A percentile compares a stretch with the other conserved stretches of the same genome.
Evolutionary conservation across 768 basidiomycete genomes (phyloP).

Genomic region (Boletus insuetus): DNA sequence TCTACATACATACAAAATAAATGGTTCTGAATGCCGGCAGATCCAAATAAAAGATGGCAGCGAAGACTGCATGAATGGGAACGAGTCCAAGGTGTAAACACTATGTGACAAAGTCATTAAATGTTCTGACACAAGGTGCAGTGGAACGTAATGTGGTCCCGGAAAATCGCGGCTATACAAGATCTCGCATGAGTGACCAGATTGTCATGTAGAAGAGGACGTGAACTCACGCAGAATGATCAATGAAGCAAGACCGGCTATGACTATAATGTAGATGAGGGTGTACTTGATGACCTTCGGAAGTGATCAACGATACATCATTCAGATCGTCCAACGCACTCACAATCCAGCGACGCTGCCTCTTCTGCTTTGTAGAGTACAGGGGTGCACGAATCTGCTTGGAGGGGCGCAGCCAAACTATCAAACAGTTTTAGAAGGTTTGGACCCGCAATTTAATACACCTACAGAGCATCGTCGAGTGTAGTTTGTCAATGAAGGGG

Average conservation of each 20-base stretch:
- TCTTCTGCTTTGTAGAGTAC: slow-evolving; percentile 92
- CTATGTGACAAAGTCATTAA: slow-evolving; percentile 44
- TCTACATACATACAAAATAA: slow-evolving; percentile 21
- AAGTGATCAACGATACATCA: slow-evolving; percentile 1
- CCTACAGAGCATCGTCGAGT: slow-evolving; percentile 92
- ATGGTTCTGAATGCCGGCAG: slow-evolving; percentile 21
- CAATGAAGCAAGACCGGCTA: slow-evolving; percentile 76
- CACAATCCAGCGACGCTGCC: slow-evolving; percentile 89
- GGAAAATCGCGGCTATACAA: slow-evolving; percentile 71
- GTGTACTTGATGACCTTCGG: slow-evolving; percentile 81
- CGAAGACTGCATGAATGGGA: background rate
- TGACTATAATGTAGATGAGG: slow-evolving; percentile 72
- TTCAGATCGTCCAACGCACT: slow-evolving; percentile 22
- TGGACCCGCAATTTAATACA: slow-evolving; percentile 11
- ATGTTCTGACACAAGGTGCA: slow-evolving; percentile 86
- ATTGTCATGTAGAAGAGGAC: background rate
- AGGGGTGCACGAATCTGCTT: slow-evolving; percentile 92
- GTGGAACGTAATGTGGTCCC: slow-evolving; percentile 69
- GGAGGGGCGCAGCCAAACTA: slow-evolving; percentile 94
- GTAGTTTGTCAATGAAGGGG: slow-evolving; percentile 83
- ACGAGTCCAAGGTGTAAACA: slow-evolving; percentile 10
- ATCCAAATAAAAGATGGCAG: slow-evolving; percentile 10
- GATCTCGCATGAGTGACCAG: slow-evolving; percentile 12
- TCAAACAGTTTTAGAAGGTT: slow-evolving; percentile 9
- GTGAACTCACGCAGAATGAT: slow-evolving; percentile 72